Evolutionary conservation across 768 basidiomycete genomes (phyloP).

Genomic region (Hypholoma sublateritium): DNA sequence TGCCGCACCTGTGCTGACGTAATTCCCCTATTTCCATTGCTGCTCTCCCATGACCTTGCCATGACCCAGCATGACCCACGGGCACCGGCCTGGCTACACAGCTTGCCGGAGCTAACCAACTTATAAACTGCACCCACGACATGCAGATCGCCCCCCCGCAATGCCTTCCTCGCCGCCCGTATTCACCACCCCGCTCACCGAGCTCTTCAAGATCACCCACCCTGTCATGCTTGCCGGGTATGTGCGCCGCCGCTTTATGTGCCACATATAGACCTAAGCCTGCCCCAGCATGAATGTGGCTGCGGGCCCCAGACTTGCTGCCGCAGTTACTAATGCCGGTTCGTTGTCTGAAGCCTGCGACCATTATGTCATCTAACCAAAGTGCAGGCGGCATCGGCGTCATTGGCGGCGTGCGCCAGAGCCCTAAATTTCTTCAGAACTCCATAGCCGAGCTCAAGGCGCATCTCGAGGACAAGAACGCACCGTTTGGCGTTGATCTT

Average conservation of each 20-base stretch:
- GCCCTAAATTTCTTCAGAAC: conserved; percentile 65
- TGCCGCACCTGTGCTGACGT: conserved; percentile 16
- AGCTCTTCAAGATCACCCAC: conserved; percentile 75
- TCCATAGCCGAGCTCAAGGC: conserved; percentile 74
- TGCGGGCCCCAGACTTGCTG: conserved; percentile 81
- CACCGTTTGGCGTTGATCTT: conserved; percentile 82
- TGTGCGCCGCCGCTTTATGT: conserved; percentile 14
- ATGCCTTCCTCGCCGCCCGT: conserved; percentile 70
- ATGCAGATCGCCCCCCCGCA: conserved; percentile 15
- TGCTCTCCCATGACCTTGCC: background rate
- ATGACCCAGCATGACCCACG: too few species aligned
- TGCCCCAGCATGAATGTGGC: conserved; percentile 76
- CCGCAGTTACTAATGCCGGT: conserved; percentile 90
- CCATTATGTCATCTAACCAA: background rate
- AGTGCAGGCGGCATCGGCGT: conserved; percentile 75
- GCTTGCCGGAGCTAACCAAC: conserved; percentile 9
- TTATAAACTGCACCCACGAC: conserved; percentile 9
- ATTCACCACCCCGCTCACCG: conserved; percentile 74
- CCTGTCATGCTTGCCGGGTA: conserved; percentile 83
- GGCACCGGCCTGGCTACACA: conserved; percentile 5
- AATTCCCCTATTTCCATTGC: conserved; percentile 3
- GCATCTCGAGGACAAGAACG: conserved; percentile 70
- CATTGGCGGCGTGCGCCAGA: conserved; percentile 80
- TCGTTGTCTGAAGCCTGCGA: conserved; percentile 3
- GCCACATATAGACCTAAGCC: background rate